Evolutionary conservation across 306 rosid genomes (phyloP).

Genomic region (Cicer yamashitae): DNA sequence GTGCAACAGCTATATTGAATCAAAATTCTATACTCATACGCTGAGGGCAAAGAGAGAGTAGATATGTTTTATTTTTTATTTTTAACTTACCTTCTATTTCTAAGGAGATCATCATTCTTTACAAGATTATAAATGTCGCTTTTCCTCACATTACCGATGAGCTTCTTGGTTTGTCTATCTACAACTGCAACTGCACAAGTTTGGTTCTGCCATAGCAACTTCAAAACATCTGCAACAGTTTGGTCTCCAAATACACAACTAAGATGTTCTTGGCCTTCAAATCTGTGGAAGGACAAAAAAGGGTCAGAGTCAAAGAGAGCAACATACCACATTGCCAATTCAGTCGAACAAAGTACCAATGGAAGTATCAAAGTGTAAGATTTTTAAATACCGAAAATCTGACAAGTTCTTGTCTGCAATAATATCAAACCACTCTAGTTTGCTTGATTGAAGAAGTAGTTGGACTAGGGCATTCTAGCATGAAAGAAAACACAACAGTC

Average conservation of each 20-base stretch:
- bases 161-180: slow-evolving; percentile 52
- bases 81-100: slow-evolving; percentile 52
- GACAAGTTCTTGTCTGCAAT: slow-evolving; percentile 61
- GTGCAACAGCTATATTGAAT: no score
- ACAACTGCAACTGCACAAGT: slow-evolving; percentile 57
- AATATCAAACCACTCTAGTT: slow-evolving; percentile 67
- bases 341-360: neutral
- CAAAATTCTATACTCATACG: neutral
- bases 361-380: neutral
- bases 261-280: slow-evolving; percentile 57
- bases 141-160: slow-evolving; percentile 65
- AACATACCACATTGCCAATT: neutral
- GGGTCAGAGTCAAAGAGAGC: slow-evolving; percentile 21
- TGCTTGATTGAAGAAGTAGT: slow-evolving; percentile 69
- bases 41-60: neutral
- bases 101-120: slow-evolving; percentile 51
- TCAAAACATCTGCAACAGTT: slow-evolving; percentile 62
- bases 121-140: slow-evolving; percentile 55
- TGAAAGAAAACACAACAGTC: slow-evolving; percentile 31
- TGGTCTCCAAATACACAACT: slow-evolving; percentile 61
- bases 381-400: slow-evolving; percentile 54
- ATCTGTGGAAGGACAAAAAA: slow-evolving; percentile 48
- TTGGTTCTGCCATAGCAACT: slow-evolving; percentile 53
- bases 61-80: neutral
- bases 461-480: slow-evolving; percentile 62